phyloP scores from a whole-genome alignment of 2,329 filamentous ascomycete species.

The Cercospora sesami region DNA sequence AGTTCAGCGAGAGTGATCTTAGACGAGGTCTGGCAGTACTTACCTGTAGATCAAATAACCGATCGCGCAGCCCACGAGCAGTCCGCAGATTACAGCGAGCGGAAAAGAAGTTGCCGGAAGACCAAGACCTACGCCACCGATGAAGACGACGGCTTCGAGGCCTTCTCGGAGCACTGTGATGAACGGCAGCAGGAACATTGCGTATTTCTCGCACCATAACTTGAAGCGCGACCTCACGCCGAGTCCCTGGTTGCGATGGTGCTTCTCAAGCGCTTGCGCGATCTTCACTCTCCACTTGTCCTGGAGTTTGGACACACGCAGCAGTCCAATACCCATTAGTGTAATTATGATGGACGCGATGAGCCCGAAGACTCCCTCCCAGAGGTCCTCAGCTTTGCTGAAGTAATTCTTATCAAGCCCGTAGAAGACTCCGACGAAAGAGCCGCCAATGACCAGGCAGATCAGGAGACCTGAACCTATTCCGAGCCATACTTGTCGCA shows the following conservation, averaged over 20 bases:
- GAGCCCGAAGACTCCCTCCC: constrained; percentile 76
- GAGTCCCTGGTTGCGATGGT: constrained; percentile 43
- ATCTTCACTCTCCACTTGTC: constrained; percentile 88
- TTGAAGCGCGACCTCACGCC: constrained; percentile 55
- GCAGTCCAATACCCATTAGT: constrained; percentile 73
- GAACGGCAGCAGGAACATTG: constrained; percentile 84
- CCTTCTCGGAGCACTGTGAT: constrained; percentile 85
- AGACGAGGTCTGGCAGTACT: constrained; percentile 36
- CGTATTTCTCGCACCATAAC: constrained; percentile 71
- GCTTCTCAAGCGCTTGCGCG: constrained; percentile 64
- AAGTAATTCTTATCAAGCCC: constrained; percentile 67
- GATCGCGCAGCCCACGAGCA: constrained; percentile 65
- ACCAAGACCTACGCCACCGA: constrained; percentile 78
- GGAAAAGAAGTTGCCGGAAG: constrained; percentile 75
- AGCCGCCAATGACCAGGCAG: constrained; percentile 64
- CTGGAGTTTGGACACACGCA: constrained; percentile 79
- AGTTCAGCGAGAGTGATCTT: constrained; percentile 21
- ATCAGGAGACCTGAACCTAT: constrained; percentile 62
- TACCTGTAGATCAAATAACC: constrained; percentile 79
- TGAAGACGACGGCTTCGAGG: constrained; percentile 81
- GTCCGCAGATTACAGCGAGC: constrained; percentile 70
- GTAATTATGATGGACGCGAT: constrained; percentile 78
- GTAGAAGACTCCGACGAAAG: constrained; percentile 73
- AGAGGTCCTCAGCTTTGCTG: constrained; percentile 69
- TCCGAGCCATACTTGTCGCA: constrained; percentile 65